Conservation (phyloP, 2,329 filamentous ascomycete species). For the Fusarium subtropicale region DNA sequence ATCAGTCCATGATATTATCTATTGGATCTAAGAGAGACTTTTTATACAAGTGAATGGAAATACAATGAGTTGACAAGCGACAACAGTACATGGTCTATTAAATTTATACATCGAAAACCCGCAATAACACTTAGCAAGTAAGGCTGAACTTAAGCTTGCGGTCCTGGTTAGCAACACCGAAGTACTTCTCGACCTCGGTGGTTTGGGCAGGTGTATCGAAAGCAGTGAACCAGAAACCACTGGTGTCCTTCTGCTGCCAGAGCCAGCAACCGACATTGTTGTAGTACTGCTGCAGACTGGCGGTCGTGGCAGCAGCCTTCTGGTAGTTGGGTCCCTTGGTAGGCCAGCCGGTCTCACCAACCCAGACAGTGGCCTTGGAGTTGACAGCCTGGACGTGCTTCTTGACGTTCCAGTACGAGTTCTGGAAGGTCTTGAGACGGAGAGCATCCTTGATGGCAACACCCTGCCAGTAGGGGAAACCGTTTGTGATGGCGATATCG, state of each 20-base stretch:
- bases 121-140: constrained; percentile 26
- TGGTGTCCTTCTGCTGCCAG: constrained; percentile 33
- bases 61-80: not conserved
- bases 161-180: constrained; percentile 38
- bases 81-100: not conserved
- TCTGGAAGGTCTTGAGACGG: constrained; percentile 43
- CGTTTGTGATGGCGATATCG: constrained; percentile 43
- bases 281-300: constrained; percentile 38
- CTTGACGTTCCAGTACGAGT: constrained; percentile 39
- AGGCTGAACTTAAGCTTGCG: constrained; percentile 44
- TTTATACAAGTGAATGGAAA: constrained; percentile 9
- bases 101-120: not conserved
- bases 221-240: constrained; percentile 44
- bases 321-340: constrained; percentile 38
- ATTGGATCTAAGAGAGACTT: not conserved
- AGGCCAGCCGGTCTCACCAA: constrained; percentile 44
- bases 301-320: constrained; percentile 28
- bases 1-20: not conserved
- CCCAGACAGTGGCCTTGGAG: constrained; percentile 36
- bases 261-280: constrained; percentile 41
- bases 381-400: constrained; percentile 39
- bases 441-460: constrained; percentile 42
- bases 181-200: constrained; percentile 44
- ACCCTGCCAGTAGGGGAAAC: constrained; percentile 45
- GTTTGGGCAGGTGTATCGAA: constrained; percentile 34